Conservation (phyloP, 1,284 basidiomycete species). For the Rhodofomes roseus region DNA sequence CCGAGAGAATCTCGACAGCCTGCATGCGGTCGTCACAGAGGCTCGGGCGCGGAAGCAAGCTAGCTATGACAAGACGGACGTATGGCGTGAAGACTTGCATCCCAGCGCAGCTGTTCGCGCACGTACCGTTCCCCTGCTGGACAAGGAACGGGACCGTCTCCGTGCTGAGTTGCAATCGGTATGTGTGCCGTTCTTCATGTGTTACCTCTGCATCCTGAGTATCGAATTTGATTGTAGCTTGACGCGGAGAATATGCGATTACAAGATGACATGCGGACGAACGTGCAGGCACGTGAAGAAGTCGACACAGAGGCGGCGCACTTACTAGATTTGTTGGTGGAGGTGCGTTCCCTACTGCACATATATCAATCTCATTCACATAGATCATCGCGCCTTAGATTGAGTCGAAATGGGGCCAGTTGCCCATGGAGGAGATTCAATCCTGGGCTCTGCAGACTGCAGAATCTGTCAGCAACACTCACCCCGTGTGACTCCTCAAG, state of each 20-base stretch:
- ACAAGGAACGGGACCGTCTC: constrained; percentile 49
- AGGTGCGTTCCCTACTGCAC: constrained; percentile 30
- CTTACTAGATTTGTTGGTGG: constrained; percentile 51
- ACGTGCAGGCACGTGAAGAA: constrained; percentile 40
- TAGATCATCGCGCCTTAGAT: constrained; percentile 34
- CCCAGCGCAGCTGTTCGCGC: constrained; percentile 59
- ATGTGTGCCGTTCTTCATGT: constrained; percentile 12
- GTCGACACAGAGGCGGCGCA: constrained; percentile 43
- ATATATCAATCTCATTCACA: too few relatives aligned
- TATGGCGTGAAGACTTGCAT: constrained; percentile 58
- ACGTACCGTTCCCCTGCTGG: constrained; percentile 55
- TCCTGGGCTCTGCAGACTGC: constrained; percentile 57
- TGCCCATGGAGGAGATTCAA: constrained; percentile 59
- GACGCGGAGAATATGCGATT: constrained; percentile 50
- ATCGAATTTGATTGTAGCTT: constrained; percentile 34
- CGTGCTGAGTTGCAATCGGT: constrained; percentile 48
- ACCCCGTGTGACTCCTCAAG: constrained; percentile 4
- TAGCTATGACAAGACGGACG: constrained; percentile 43
- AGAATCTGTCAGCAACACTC: constrained; percentile 32
- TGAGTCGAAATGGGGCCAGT: constrained; percentile 47
- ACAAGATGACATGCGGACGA: constrained; percentile 45
- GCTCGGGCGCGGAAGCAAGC: constrained; percentile 59
- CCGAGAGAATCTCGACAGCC: constrained; percentile 61
- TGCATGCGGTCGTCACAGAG: constrained; percentile 66
- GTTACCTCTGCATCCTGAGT: neutral